A percentile compares a stretch with the other conserved stretches of the same genome.
Conservation (phyloP, 768 basidiomycete genomes). For the Amanita rimosa region DNA sequence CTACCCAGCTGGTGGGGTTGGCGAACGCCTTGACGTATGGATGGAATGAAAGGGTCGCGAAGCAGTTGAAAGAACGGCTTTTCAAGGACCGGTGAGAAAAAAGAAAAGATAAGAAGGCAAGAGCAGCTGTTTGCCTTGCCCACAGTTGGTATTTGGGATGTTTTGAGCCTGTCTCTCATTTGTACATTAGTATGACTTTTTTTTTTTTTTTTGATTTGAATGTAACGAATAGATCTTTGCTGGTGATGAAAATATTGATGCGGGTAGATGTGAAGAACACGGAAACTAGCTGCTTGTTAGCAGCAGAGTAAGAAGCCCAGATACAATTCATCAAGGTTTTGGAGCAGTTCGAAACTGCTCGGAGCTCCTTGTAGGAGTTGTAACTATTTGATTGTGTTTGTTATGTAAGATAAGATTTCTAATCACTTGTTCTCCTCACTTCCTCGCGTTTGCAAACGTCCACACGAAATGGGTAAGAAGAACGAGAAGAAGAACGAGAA, state of each 20-base stretch:
- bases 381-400: background rate
- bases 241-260: too few species aligned
- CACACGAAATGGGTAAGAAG: background rate
- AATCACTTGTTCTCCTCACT: background rate
- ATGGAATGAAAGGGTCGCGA: slow-evolving; percentile 3
- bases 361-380: too few species aligned
- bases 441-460: background rate
- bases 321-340: too few species aligned
- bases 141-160: background rate
- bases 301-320: too few species aligned
- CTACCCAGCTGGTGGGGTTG: slow-evolving; percentile 3
- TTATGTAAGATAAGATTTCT: background rate
- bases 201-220: too few species aligned
- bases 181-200: too few species aligned
- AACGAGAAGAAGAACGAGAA: background rate
- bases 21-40: slow-evolving; percentile 6
- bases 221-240: too few species aligned
- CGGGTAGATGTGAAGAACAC: too few species aligned
- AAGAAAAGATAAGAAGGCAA: background rate
- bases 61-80: background rate
- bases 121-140: too few species aligned
- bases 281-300: too few species aligned
- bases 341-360: too few species aligned
- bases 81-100: background rate
- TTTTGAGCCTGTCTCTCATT: too few species aligned